Conservation (phyloP, 2,329 filamentous ascomycete species). For the Niveomyces coronatus region DNA sequence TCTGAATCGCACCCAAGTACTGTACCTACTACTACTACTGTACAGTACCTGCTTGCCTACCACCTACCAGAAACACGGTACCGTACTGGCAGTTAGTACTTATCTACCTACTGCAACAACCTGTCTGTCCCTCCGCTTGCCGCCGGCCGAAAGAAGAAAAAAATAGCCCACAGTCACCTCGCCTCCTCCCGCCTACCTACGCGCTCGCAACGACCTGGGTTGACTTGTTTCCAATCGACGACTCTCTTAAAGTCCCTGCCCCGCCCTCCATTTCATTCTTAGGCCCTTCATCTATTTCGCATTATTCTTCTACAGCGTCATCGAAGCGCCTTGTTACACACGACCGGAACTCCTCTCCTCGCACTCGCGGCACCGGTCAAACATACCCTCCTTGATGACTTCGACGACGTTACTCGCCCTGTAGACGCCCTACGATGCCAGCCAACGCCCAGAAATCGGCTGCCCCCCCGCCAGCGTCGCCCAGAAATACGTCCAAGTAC, state of each 20-base stretch:
- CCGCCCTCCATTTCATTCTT: too few relatives aligned
- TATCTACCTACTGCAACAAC: too few relatives aligned
- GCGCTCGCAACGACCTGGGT: background rate
- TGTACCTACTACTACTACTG: too few relatives aligned
- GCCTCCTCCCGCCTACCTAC: slow-evolving; percentile 3
- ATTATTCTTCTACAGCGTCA: background rate
- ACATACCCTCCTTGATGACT: slow-evolving; percentile 26
- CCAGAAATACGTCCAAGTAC: slow-evolving; percentile 48
- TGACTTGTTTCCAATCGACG: background rate
- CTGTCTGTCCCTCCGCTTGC: slow-evolving; percentile 11
- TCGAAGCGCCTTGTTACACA: slow-evolving; percentile 1
- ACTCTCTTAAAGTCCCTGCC: background rate
- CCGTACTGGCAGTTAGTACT: too few relatives aligned
- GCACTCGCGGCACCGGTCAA: slow-evolving; percentile 11
- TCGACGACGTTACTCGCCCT: slow-evolving; percentile 20
- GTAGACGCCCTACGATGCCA: slow-evolving; percentile 34
- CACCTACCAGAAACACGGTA: slow-evolving; percentile 12
- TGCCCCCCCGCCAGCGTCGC: slow-evolving; percentile 38
- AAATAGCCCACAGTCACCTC: slow-evolving; percentile 4
- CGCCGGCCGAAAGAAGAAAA: slow-evolving; percentile 11
- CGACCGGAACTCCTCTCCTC: slow-evolving; percentile 1
- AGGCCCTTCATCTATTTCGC: too few relatives aligned
- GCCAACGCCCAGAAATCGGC: slow-evolving; percentile 42
- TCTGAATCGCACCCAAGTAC: too few relatives aligned
- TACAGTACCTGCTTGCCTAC: too few relatives aligned